Base-by-base conservation (phyloP, 208 protist genomes). In the Leptomonas pyrrhocoris region DNA sequence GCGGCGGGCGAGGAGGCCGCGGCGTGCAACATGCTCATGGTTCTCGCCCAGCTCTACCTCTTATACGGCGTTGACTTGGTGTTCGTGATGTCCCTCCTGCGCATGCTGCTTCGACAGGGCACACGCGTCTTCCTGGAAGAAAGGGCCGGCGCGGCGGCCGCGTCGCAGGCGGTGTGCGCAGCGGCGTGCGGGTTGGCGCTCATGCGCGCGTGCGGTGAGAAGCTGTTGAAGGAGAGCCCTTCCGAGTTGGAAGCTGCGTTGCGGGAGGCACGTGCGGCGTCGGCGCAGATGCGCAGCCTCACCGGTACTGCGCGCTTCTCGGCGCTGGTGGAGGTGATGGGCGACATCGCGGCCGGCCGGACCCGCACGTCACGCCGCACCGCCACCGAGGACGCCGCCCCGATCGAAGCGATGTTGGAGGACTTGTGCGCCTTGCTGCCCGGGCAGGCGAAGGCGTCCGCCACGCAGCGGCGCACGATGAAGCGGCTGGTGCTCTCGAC, bases 161-260 rank as follows among this genome's bases (percentile, higher is more conserved):
- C 53, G 2, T 49, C 53, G 53, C 56, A 68, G 48, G 63, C 74
- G n/a, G 53, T 89, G 13, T 80, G 73, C 46, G 90, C 83, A 9
- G 84, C 75, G 15, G 73, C 87, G 1, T 89, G 85, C 49, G 84
- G 73, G 1, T 57, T 96, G 49, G 78, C 82, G 11, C 49, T 93
- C 53, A 82, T 96, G 58, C 88, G 91, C 8, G 75, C 77, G 2
- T 94, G 88, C 51, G 91, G 91, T 36, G 91, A 89, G 64, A 94
- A 94, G 60, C 61, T 96, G 15, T 63, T 85, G 28, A 96, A 92
- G 77, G 88, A 96, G 70, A 79, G 77, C 15, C 88, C 88, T 2
- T 60, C 49, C 2, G 79, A 88, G 59, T 71, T 96, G 71, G 85
- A 93, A 30, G 46, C 72, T 25, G 80, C 75, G 11, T 63, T 93